Evolutionary conservation across 805 yeast species (phyloP), one percentile per base, ranked within the genome.

Genomic region (Candida vaughaniae): DNA sequence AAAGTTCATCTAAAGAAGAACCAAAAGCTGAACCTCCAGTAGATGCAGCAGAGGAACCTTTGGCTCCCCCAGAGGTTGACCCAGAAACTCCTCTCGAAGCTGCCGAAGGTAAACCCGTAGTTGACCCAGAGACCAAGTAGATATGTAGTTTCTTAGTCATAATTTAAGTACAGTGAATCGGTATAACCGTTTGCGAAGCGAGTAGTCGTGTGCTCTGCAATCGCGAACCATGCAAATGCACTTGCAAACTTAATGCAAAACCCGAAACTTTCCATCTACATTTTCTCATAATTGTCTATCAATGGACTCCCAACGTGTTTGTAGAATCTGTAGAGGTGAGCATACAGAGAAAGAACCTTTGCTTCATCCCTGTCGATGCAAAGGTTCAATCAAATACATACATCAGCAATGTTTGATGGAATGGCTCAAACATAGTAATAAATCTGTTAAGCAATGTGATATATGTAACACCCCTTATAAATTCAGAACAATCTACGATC

Each of bases 261-360:
- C n/a, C n/a, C n/a, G n/a, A n/a, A n/a, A n/a, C n/a, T n/a, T n/a
- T n/a, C n/a, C n/a, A n/a, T n/a, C n/a, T n/a, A n/a, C n/a, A n/a
- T n/a, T n/a, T n/a, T n/a, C n/a, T n/a, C n/a, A n/a, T n/a, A n/a
- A n/a, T n/a, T n/a, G n/a, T n/a, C n/a, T n/a, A n/a, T n/a, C n/a
- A n/a, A n/a, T n/a, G 35, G 39, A 36, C n/a, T 31, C 7, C 28
- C 33, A 35, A 18, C n/a, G 17, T 23, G 73, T 82, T 3, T 93
- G 99, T 60, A 83, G 99, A 42, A 90, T 93, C 31, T 93, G 99
- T 56, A 83, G 96, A 35, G 91, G 95, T 25, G 98, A 88, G 50
- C 90, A 77, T n/a, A 78, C 93, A 0, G 64, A 62, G 0, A 78
- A 75, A 1, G 87, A 85, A 46, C 96, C 96, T 3, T 66, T 93